Evolutionary conservation across 306 rosid genomes (phyloP).

Genomic region (Prunus davidiana): DNA sequence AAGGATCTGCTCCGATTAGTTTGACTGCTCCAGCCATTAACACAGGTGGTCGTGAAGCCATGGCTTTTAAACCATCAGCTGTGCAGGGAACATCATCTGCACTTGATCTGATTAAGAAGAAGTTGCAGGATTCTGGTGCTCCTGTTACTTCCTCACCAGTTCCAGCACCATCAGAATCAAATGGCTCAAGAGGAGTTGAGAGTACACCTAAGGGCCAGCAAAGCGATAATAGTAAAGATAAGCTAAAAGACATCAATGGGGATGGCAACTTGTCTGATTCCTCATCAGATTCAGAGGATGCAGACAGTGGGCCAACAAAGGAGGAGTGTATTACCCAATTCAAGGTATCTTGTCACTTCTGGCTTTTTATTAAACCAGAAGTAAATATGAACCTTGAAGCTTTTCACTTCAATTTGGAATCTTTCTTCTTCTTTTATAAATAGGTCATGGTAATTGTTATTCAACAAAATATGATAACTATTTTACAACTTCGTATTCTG

Average conservation of each 20-base stretch:
- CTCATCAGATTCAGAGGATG: slow-evolving; percentile 94
- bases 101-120: slow-evolving; percentile 86
- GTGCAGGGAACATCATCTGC: slow-evolving; percentile 75
- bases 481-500: background rate
- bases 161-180: slow-evolving; percentile 61
- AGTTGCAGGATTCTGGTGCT: slow-evolving; percentile 89
- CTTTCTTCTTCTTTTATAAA: background rate
- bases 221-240: slow-evolving; percentile 69
- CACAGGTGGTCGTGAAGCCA: slow-evolving; percentile 93
- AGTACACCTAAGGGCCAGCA: slow-evolving; percentile 56
- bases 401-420: background rate
- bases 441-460: background rate
- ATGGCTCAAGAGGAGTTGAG: slow-evolving; percentile 69
- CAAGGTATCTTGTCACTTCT: slow-evolving; percentile 53
- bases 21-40: slow-evolving; percentile 85
- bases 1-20: slow-evolving; percentile 60
- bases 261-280: slow-evolving; percentile 71
- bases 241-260: slow-evolving; percentile 72
- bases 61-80: slow-evolving; percentile 52
- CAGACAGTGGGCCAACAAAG: slow-evolving; percentile 78
- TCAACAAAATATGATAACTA: background rate
- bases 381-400: background rate
- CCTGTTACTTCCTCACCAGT: slow-evolving; percentile 71
- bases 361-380: background rate
- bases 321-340: slow-evolving; percentile 85